Evolutionary conservation across 2,329 filamentous ascomycete genomes (phyloP).

Genomic region (Trichophyton benhamiae): DNA sequence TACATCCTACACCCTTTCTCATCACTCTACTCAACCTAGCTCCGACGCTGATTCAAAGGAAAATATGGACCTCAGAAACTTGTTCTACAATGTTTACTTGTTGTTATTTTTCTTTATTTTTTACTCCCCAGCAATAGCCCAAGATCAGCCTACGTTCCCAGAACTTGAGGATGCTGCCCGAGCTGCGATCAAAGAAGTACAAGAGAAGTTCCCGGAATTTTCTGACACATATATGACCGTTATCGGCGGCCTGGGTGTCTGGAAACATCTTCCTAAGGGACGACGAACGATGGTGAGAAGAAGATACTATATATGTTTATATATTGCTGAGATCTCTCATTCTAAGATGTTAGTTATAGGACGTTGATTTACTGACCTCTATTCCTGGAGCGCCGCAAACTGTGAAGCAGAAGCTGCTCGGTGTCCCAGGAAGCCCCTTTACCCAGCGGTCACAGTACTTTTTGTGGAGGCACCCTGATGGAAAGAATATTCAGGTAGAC

Average conservation of each 20-base stretch:
- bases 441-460: slow-evolving; percentile 5
- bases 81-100: too few relatives aligned
- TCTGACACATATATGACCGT: not conserved
- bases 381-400: slow-evolving; percentile 2
- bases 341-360: not conserved
- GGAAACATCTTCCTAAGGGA: slow-evolving; percentile 4
- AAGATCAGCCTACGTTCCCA: not conserved
- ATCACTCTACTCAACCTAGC: too few relatives aligned
- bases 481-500: slow-evolving; percentile 6
- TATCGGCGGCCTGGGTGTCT: slow-evolving; percentile 5
- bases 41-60: too few relatives aligned
- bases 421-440: slow-evolving; percentile 5
- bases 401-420: slow-evolving; percentile 7
- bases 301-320: not conserved
- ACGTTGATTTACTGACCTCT: slow-evolving; percentile 10
- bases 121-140: not conserved
- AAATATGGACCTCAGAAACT: too few relatives aligned
- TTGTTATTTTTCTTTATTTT: too few relatives aligned
- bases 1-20: too few relatives aligned
- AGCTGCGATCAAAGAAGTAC: slow-evolving; percentile 1
- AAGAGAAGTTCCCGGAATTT: slow-evolving; percentile 1
- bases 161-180: slow-evolving; percentile 6
- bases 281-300: slow-evolving; percentile 4
- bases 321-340: not conserved
- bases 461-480: slow-evolving; percentile 1